Evolutionary conservation across 2,329 filamentous ascomycete species (phyloP).

Genomic region (Pseudocercospora eumusae): DNA sequence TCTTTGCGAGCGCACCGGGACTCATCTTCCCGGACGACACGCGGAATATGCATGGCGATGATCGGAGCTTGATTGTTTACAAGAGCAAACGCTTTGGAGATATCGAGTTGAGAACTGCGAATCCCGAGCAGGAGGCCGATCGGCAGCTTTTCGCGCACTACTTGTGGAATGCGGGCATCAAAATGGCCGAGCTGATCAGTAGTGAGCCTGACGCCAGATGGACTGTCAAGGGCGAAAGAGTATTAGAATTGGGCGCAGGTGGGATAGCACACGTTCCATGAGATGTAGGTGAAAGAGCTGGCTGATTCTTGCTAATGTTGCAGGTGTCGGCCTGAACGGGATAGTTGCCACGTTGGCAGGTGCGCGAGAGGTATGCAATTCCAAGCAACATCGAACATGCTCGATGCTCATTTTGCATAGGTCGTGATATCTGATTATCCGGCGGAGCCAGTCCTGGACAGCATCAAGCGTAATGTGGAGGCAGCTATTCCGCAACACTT

Average conservation of each 20-base stretch:
- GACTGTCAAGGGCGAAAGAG: constrained; percentile 53
- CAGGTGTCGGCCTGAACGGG: constrained; percentile 51
- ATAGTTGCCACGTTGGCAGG: constrained; percentile 50
- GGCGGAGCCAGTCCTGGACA: constrained; percentile 59
- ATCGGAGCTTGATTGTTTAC: constrained; percentile 61
- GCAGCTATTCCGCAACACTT: constrained; percentile 52
- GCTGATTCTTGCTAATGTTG: constrained; percentile 23
- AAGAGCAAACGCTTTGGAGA: constrained; percentile 40
- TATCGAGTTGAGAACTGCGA: constrained; percentile 46
- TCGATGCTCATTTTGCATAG: constrained; percentile 31
- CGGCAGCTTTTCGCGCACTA: constrained; percentile 69
- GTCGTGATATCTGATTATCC: constrained; percentile 70
- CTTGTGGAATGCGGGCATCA: constrained; percentile 66
- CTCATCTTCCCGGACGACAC: constrained; percentile 70
- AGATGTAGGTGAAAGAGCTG: constrained; percentile 26
- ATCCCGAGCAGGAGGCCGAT: constrained; percentile 56
- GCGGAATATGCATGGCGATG: constrained; percentile 66
- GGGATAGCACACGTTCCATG: constrained; percentile 48
- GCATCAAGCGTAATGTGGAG: constrained; percentile 59
- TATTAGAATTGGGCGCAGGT: constrained; percentile 69
- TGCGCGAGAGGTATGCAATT: constrained; percentile 44
- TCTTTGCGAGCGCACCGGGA: constrained; percentile 60
- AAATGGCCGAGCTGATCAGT: constrained; percentile 49
- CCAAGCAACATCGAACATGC: background rate
- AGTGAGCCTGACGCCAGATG: constrained; percentile 42